Evolutionary conservation across 139 green algal genomes (phyloP), one percentile per base, ranked within the genome.

Genomic region (Parachlorella kessleri): DNA sequence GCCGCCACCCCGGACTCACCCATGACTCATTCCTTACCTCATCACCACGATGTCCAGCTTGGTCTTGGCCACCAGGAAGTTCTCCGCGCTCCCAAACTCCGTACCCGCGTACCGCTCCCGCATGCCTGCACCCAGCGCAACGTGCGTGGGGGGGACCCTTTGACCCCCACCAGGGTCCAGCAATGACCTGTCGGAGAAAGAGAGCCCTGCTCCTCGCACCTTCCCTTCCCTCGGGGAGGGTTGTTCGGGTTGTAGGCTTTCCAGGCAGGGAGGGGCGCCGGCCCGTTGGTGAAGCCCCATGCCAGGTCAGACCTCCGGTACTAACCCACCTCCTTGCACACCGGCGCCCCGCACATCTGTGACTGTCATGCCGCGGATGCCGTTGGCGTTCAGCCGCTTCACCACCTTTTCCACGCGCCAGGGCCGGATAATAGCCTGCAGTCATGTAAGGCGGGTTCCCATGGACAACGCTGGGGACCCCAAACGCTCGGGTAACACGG

Each of bases 281-380:
- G n/a, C 75, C 37, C 42, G 64, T 30, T 80, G 24, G 10, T 38
- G 30, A 67, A 14, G 7, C 4, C 14, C 18, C 26, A 53, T 28
- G 59, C 41, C 32, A 69, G 28, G n/a, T 21, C 28, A 54, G 33
- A 69, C n/a, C 39, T 18, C 14, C 48, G 48, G 48, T 18, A 28
- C 48, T 66, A n/a, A 3, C 83, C 75, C 64, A 90, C 92, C 92
- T 59, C 91, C 88, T 74, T 97, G 93, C 75, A 95, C 88, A 10
- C 94, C 94, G 30, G 92, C 91, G 3, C 94, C 94, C 35, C 76
- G 72, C 1, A 96, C 94, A 3, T 86, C 59, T 0, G 83, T 87
- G 24, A 91, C 88, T 23, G 94, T 97, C 89, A 97, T 87, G 69
- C 94, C 94, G 6, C 85, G 73, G 55, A 97, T 96, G 70, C 94